Conservation (phyloP, 768 basidiomycete genomes). For the Trametes maxima region DNA sequence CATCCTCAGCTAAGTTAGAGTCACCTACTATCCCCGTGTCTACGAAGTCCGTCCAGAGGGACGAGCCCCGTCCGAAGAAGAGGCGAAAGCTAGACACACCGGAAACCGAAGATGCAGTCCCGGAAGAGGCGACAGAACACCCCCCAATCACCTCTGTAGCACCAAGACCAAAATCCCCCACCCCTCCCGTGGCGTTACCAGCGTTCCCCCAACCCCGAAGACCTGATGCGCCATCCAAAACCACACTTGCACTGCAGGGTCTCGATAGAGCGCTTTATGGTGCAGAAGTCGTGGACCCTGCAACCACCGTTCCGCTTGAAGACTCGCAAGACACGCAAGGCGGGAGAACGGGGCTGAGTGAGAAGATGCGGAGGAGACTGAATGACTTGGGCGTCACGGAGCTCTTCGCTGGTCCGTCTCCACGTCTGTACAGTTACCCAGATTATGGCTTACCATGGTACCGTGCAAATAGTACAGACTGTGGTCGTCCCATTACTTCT, state of each 20-base stretch:
- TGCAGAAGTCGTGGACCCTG: constrained; percentile 69
- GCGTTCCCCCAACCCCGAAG: constrained; percentile 68
- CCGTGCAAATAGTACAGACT: constrained; percentile 72
- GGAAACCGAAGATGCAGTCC: constrained; percentile 7
- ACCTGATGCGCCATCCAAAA: constrained; percentile 71
- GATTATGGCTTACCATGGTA: not conserved
- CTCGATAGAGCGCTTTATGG: constrained; percentile 71
- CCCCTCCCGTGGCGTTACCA: constrained; percentile 49
- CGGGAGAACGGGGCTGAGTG: constrained; percentile 54
- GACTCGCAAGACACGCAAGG: constrained; percentile 43
- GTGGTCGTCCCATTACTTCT: constrained; percentile 83
- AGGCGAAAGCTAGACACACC: constrained; percentile 41
- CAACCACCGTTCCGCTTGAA: constrained; percentile 45
- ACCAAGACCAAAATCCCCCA: constrained; percentile 24
- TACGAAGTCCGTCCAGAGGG: constrained; percentile 9
- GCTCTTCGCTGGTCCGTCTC: constrained; percentile 79
- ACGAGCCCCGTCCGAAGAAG: constrained; percentile 45
- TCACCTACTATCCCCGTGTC: not conserved
- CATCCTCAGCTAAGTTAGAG: constrained; percentile 20
- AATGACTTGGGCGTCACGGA: constrained; percentile 80
- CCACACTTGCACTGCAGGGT: constrained; percentile 74
- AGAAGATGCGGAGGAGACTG: constrained; percentile 62
- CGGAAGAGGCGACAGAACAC: not conserved
- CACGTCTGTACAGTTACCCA: not conserved
- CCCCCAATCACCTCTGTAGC: not conserved